These are phyloP conservation scores for Nemania sp. DNA, from an alignment of 2,329 filamentous ascomycete species.

Conservation along the genomic window DNA sequence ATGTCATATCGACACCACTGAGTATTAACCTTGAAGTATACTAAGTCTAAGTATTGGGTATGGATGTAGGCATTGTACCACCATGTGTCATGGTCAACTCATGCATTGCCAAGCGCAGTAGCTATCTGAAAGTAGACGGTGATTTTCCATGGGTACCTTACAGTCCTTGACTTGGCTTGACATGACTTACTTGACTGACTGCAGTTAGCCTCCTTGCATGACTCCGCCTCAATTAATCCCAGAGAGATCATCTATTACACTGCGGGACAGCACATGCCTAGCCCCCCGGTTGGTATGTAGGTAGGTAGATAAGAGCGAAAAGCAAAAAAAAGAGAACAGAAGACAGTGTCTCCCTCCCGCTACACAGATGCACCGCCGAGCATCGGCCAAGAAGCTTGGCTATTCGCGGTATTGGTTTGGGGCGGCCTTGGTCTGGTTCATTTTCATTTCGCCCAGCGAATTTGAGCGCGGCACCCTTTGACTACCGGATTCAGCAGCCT, in stretches of 20 bases:
- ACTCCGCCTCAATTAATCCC: neutral
- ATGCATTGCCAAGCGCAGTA: neutral
- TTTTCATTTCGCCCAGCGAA: conserved; percentile 29
- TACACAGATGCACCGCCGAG: neutral
- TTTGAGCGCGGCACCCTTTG: conserved; percentile 20
- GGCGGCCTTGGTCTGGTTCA: conserved; percentile 15
- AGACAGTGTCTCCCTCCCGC: neutral
- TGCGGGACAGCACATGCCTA: neutral
- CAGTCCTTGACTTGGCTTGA: no score
- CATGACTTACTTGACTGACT: neutral
- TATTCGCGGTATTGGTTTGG: neutral
- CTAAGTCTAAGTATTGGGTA: no score
- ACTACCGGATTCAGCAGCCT: conserved; percentile 29
- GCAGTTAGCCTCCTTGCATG: neutral
- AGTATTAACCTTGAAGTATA: no score
- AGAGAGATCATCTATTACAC: neutral
- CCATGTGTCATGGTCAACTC: conserved; percentile 19
- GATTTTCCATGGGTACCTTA: neutral
- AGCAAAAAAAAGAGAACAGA: neutral
- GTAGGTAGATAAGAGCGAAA: neutral
- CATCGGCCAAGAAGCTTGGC: neutral
- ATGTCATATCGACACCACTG: neutral
- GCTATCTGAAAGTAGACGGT: neutral
- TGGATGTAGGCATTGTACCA: no score
- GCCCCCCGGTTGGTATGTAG: no score